phyloP scores from a whole-genome alignment of 257 asterid species.

The Salvia rosmarinus region DNA sequence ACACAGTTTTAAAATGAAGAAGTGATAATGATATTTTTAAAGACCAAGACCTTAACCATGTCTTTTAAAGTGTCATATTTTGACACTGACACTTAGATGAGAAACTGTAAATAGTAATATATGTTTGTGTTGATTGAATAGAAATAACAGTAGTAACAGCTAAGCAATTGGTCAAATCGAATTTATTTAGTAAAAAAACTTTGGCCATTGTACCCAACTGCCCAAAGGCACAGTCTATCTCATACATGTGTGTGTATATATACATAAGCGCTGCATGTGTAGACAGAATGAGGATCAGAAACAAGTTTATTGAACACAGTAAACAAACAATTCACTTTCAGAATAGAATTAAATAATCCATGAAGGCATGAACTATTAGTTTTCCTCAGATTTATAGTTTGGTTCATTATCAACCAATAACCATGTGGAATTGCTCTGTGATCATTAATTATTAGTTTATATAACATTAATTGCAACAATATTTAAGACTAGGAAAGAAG shows the following conservation, averaged over 20 bases:
- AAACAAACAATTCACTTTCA: too few relatives aligned
- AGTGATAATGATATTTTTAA: too few relatives aligned
- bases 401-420: too few relatives aligned
- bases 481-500: too few relatives aligned
- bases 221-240: slow-evolving; percentile 10
- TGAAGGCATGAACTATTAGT: too few relatives aligned
- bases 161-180: slow-evolving; percentile 31
- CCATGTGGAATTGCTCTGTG: too few relatives aligned
- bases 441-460: too few relatives aligned
- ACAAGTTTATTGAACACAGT: too few relatives aligned
- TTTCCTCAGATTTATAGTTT: too few relatives aligned
- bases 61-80: slow-evolving; percentile 16
- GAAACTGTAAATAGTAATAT: slow-evolving; percentile 7
- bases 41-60: neutral
- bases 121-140: slow-evolving; percentile 24
- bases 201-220: slow-evolving; percentile 37
- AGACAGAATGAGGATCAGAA: slow-evolving; percentile 13
- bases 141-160: slow-evolving; percentile 31
- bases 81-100: neutral
- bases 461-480: too few relatives aligned
- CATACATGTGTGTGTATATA: neutral
- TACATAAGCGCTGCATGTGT: slow-evolving; percentile 2
- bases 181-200: neutral
- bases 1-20: too few relatives aligned
- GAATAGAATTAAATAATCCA: too few relatives aligned